These are phyloP conservation scores for Casaregolazyma lundiana DNA, from an alignment of 1,139 yeast species.

Conservation along the genomic window DNA sequence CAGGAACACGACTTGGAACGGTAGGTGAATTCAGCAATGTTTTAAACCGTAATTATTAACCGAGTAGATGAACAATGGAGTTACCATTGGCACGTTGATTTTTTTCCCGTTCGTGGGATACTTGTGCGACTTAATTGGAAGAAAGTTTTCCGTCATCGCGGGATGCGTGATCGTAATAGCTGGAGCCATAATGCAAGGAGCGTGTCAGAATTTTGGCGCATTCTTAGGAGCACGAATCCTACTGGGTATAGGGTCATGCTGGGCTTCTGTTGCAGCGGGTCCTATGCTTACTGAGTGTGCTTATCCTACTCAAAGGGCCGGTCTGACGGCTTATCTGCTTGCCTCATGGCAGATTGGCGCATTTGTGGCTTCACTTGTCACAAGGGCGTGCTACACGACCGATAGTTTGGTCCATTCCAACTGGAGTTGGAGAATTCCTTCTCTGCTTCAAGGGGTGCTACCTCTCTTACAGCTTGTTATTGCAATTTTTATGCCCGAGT, in stretches of 20 bases:
- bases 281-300: conserved; percentile 34
- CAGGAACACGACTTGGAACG: conserved; percentile 44
- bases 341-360: conserved; percentile 54
- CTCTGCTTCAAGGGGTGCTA: conserved; percentile 10
- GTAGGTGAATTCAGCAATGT: too few species aligned
- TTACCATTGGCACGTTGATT: conserved; percentile 44
- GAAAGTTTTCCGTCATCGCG: conserved; percentile 8
- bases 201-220: conserved; percentile 23
- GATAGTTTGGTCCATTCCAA: conserved; percentile 40
- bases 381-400: conserved; percentile 42
- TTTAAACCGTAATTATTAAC: too few species aligned
- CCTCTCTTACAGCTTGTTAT: too few species aligned
- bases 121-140: conserved; percentile 10
- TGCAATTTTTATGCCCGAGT: too few species aligned
- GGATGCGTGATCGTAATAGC: conserved; percentile 12
- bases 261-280: conserved; percentile 30
- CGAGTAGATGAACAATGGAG: too few species aligned
- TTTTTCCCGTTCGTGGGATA: conserved; percentile 8
- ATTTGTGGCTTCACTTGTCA: conserved; percentile 42
- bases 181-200: conserved; percentile 14
- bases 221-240: conserved; percentile 35
- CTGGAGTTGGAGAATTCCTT: conserved; percentile 40
- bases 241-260: conserved; percentile 13
- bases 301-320: conserved; percentile 42
- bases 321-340: conserved; percentile 44